Base-by-base conservation (phyloP, 2,329 filamentous ascomycete genomes). In the Hymenoscyphus albidus region DNA sequence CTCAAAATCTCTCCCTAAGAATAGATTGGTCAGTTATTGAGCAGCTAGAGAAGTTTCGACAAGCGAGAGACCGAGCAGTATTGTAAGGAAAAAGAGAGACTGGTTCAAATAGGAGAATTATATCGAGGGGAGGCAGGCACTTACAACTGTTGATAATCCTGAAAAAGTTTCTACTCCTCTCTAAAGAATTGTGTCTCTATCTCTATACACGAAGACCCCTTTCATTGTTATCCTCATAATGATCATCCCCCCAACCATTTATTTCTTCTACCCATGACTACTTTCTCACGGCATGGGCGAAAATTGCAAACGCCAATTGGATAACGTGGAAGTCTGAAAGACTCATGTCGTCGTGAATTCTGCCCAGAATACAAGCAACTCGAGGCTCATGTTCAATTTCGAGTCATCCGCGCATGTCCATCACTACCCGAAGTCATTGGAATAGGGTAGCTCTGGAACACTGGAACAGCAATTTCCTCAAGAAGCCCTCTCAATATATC, bases 361-460 rank as follows among this genome's bases (percentile, higher is more conserved):
- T 55, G 22, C 51, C 51, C 18, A 55, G 9, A 32, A 55, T 32
- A 38, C 61, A 62, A 57, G 55, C n/a, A 27, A 40, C 14, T 22
- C 51, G 18, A 62, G 16, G 35, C 44, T 57, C 27, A n/a, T n/a
- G 42, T 31, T 54, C 22, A 32, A 14, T 10, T 31, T 14, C 16
- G 14, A 57, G 32, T n/a, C 27, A 51, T 16, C 10, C 10, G 22
- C 13, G 6, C 18, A 27, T 13, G 13, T 27, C 18, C 51, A 13
- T 13, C 51, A 55, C 18, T 13, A 16, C 18, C 18, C 31, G 51
- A 55, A 4, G 13, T 55, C 13, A 6, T 55, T 10, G 18, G 22
- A 22, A 22, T 31, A 55, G 3, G 51, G 51, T 18, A 27, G 14
- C 22, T 22, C 51, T 27, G 18, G 22, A 27, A 27, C 27, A 27